Base-by-base conservation (phyloP, 345 rosid species). In the Eucalyptus curtisii region DNA sequence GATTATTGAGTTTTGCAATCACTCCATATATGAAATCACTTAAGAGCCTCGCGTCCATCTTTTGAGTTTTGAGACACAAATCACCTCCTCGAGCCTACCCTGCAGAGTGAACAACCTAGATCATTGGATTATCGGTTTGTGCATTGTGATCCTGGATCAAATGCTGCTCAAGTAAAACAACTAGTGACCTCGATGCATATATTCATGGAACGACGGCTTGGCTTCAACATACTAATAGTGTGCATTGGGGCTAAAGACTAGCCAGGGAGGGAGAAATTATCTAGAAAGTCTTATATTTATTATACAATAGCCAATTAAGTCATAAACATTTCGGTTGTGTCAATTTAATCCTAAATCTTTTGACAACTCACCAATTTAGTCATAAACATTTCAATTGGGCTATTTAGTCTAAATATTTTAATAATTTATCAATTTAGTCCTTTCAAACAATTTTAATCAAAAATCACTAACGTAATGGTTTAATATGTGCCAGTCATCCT, bases 251-350 rank as follows among this genome's bases (percentile, higher is more conserved):
- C 33, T n/a, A 61, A 61, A 27, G 8, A 13, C 68, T 27, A 61
- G 33, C 68, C 8, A 61, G 7, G 0, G 17, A 27, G 68, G 64
- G 3, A 0, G 5, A 55, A 55, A 24, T 55, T 22, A 10, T 4
- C 13, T 0, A 9, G 1, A 55, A 55, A 55, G 3, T 55, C 12
- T 10, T 55, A 22, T 22, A 24, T 24, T 10, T 24, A 55, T 55
- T 55, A 4, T 24, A 22, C 1, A 8, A 22, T 55, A 8, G 13
- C 30, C 13, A 55, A 24, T 55, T 55, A 22, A 24, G 5, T 55
- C 3, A 1, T 55, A 55, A 55, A 55, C 6, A 0, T 55, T 55
- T 55, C 0, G 1, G 2, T 4, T 24, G 2, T 55, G 13, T 0
- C 6, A 55, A 55, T 55, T 22, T 22, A 55, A 0, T 55, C 25